These are phyloP conservation scores for Dactylorhiza incarnata DNA, from an alignment of 106 monocot species.

Conservation along the genomic window DNA sequence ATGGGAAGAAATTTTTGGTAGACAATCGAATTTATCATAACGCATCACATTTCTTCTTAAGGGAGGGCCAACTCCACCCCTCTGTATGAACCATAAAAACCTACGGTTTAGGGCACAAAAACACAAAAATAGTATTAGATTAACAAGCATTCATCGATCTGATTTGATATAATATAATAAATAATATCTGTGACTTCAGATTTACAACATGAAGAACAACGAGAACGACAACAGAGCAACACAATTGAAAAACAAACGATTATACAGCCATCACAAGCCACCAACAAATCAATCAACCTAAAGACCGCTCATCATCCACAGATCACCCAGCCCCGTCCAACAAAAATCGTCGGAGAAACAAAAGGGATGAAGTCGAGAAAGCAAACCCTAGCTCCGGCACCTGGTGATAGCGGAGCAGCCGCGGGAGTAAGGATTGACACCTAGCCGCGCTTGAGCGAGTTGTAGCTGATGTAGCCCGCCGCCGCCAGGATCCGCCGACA, in stretches of 20 bases:
- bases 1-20: too few relatives aligned
- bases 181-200: background rate
- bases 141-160: background rate
- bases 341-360: background rate
- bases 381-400: slow-evolving; percentile 20
- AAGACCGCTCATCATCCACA: background rate
- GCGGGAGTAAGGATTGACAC: slow-evolving; percentile 44
- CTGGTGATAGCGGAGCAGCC: slow-evolving; percentile 42
- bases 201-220: background rate
- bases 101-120: too few relatives aligned
- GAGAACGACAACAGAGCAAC: background rate
- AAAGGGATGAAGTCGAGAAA: background rate
- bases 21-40: too few relatives aligned
- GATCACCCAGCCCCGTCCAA: background rate
- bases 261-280: background rate
- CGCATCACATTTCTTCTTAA: too few relatives aligned
- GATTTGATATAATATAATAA: background rate
- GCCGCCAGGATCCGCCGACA: slow-evolving; percentile 34
- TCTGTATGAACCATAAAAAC: too few relatives aligned
- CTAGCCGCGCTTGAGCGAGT: slow-evolving; percentile 20
- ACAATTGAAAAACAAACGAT: background rate
- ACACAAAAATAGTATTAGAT: too few relatives aligned
- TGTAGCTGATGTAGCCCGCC: slow-evolving; percentile 36
- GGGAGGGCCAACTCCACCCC: too few relatives aligned
- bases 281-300: background rate